These are phyloP conservation scores for Eucalyptus paniculata DNA, from an alignment of 345 rosid species.

Conservation along the genomic window DNA sequence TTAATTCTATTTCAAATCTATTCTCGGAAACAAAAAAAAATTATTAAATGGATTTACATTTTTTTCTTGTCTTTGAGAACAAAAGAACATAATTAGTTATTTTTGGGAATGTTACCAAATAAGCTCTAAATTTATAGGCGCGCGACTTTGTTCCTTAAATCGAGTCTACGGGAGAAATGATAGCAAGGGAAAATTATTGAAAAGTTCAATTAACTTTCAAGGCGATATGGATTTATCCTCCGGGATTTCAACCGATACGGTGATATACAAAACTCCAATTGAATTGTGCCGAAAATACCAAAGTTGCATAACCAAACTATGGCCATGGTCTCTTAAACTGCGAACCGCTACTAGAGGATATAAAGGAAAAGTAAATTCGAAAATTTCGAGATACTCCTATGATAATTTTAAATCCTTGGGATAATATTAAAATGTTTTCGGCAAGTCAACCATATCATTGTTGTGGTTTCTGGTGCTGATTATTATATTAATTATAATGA, in stretches of 20 bases:
- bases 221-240: background rate
- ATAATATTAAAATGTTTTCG: background rate
- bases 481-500: background rate
- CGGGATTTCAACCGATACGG: background rate
- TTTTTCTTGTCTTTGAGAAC: rapidly evolving
- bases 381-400: background rate
- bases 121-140: rapidly evolving
- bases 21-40: rapidly evolving
- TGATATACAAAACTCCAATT: background rate
- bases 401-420: background rate
- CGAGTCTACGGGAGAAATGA: background rate
- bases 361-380: too few species aligned
- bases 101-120: rapidly evolving
- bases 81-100: too few species aligned
- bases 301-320: rapidly evolving
- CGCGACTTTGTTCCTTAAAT: rapidly evolving
- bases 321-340: background rate
- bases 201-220: background rate
- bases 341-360: background rate
- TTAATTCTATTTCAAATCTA: rapidly evolving
- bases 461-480: background rate
- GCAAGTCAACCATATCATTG: background rate
- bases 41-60: rapidly evolving
- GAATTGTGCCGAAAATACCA: background rate
- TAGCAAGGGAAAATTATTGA: background rate